A percentile compares a stretch with the other conserved stretches of the same genome.
These are phyloP conservation scores for Pichia sp. DNA, from an alignment of 1,139 yeast species.

Conservation along the genomic window DNA sequence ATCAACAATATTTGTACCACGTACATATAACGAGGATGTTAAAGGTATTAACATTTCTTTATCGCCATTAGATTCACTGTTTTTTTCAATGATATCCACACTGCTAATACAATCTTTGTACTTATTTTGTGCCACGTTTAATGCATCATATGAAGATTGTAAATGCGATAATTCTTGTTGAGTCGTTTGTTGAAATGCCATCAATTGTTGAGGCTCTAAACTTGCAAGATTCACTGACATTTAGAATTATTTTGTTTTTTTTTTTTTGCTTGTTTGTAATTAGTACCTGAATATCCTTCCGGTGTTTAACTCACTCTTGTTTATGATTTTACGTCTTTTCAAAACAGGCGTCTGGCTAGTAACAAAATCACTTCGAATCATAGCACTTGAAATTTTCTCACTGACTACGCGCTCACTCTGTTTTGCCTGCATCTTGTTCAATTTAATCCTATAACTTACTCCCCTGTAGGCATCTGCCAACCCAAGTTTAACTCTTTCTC, in stretches of 20 bases:
- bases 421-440: constrained; percentile 4
- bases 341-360: not conserved
- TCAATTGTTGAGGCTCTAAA: constrained; percentile 76
- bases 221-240: constrained; percentile 51
- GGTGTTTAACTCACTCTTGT: not conserved
- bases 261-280: not conserved
- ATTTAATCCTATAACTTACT: constrained; percentile 4
- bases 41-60: constrained; percentile 73
- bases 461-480: constrained; percentile 1
- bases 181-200: constrained; percentile 76
- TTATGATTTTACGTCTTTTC: not conserved
- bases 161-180: constrained; percentile 85
- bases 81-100: constrained; percentile 47
- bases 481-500: constrained; percentile 10
- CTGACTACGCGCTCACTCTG: constrained; percentile 7
- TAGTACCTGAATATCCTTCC: not conserved
- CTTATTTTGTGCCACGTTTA: constrained; percentile 76
- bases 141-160: constrained; percentile 75
- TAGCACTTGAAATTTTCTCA: constrained; percentile 8
- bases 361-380: constrained; percentile 1
- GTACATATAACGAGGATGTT: constrained; percentile 82
- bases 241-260: not conserved
- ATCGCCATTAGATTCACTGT: constrained; percentile 33
- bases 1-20: constrained; percentile 63
- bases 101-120: constrained; percentile 76